Evolutionary conservation across 176 grass and related monocot species (phyloP).

Genomic region (Secale cereale): DNA sequence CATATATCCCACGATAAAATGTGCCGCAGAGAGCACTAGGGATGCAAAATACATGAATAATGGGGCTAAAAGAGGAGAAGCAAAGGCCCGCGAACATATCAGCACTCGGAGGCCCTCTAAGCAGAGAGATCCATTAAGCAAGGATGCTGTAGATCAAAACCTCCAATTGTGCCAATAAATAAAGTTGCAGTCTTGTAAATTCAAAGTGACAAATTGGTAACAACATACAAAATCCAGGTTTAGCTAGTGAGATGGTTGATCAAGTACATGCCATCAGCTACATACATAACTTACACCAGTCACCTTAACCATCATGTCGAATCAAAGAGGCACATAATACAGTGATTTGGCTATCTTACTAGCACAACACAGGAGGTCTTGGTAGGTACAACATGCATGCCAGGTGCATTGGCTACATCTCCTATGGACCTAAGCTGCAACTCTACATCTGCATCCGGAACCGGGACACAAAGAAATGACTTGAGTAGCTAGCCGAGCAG

Average conservation of each 20-base stretch:
- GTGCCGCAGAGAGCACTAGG: no score
- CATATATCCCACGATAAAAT: no score
- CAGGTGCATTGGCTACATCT: neutral
- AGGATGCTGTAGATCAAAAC: neutral
- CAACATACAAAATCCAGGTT: neutral
- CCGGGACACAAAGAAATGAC: neutral
- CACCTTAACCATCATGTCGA: neutral
- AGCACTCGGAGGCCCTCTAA: no score
- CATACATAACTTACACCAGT: neutral
- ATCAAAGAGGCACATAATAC: neutral
- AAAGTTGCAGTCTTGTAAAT: neutral
- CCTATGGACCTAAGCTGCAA: neutral
- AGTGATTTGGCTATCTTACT: neutral
- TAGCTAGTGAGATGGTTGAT: neutral
- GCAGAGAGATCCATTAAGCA: no score
- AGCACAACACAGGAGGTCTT: neutral
- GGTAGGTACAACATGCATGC: neutral
- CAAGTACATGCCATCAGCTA: neutral
- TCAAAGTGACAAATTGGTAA: neutral
- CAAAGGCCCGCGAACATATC: no score
- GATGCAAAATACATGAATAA: no score
- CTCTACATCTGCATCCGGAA: conserved; percentile 1
- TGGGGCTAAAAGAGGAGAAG: no score
- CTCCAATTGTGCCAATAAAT: conserved; percentile 1
- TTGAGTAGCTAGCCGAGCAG: neutral